Conservation (phyloP, 2,329 filamentous ascomycete species). For the Tolypocladium pustulatum region DNA sequence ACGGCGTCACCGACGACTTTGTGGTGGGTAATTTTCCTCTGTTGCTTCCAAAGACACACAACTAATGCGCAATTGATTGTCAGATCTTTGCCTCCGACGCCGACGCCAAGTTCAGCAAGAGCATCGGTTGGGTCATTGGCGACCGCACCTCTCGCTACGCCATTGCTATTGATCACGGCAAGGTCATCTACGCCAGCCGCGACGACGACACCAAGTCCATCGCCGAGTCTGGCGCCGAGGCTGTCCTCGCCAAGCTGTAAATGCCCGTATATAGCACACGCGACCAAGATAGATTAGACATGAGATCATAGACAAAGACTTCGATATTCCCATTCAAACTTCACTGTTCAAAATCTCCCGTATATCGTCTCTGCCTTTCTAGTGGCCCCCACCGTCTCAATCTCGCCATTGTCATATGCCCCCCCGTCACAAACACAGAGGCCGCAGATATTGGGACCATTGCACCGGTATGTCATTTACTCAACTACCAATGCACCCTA, state of each 20-base stretch:
- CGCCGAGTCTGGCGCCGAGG: slow-evolving; percentile 40
- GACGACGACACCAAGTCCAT: slow-evolving; percentile 43
- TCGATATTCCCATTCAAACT: background rate
- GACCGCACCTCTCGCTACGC: slow-evolving; percentile 72
- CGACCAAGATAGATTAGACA: background rate
- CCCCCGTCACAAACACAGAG: background rate
- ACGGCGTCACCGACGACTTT: slow-evolving; percentile 60
- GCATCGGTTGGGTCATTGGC: slow-evolving; percentile 65
- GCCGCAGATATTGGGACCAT: background rate
- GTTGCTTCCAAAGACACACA: background rate
- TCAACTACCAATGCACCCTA: slow-evolving; percentile 32
- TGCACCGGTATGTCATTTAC: slow-evolving; percentile 17
- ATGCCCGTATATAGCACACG: background rate
- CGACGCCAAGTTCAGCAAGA: slow-evolving; percentile 61
- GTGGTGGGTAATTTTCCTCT: slow-evolving; percentile 31
- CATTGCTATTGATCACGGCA: slow-evolving; percentile 73
- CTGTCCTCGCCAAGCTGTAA: slow-evolving; percentile 43
- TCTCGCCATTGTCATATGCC: background rate
- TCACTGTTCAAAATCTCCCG: background rate
- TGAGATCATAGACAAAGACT: background rate
- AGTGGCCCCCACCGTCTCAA: background rate
- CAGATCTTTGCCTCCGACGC: slow-evolving; percentile 68
- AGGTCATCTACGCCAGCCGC: slow-evolving; percentile 69
- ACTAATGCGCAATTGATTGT: background rate
- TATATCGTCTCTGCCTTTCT: background rate